Evolutionary conservation across 495 filamentous ascomycete species (phyloP).

Genomic region (Trichoderma gamsii): DNA sequence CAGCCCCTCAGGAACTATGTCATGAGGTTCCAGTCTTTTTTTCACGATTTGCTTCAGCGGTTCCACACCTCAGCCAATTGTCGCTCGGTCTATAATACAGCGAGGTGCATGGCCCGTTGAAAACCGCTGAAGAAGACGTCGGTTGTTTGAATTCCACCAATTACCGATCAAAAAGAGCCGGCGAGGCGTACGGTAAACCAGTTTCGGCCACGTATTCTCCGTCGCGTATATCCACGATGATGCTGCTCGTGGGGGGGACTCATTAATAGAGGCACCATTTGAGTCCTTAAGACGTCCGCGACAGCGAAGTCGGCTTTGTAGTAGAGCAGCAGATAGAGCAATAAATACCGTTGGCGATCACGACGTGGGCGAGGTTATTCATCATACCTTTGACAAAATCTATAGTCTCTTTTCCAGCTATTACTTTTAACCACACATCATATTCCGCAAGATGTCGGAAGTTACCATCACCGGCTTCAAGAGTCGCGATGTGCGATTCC

Average conservation of each 20-base stretch:
- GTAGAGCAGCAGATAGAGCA: neutral
- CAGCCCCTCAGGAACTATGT: neutral
- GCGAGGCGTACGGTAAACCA: neutral
- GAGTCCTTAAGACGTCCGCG: neutral
- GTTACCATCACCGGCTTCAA: constrained; percentile 76
- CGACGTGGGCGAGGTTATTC: neutral
- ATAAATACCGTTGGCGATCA: neutral
- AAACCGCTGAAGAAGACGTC: neutral
- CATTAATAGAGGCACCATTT: neutral
- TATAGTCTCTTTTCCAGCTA: neutral
- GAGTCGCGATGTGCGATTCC: constrained; percentile 86
- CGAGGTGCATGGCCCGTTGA: neutral
- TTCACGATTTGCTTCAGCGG: neutral
- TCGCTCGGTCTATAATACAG: neutral
- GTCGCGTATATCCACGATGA: constrained; percentile 1
- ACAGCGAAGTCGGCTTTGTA: neutral
- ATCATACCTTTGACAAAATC: neutral
- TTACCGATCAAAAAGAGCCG: neutral
- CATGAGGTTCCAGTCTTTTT: neutral
- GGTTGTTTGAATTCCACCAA: neutral
- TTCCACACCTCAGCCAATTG: neutral
- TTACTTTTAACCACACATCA: neutral
- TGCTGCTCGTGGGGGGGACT: neutral
- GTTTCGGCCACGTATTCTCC: neutral
- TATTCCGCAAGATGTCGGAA: constrained; percentile 37